Base-by-base conservation (phyloP, 2,329 filamentous ascomycete genomes). In the Alternaria gansuensis region DNA sequence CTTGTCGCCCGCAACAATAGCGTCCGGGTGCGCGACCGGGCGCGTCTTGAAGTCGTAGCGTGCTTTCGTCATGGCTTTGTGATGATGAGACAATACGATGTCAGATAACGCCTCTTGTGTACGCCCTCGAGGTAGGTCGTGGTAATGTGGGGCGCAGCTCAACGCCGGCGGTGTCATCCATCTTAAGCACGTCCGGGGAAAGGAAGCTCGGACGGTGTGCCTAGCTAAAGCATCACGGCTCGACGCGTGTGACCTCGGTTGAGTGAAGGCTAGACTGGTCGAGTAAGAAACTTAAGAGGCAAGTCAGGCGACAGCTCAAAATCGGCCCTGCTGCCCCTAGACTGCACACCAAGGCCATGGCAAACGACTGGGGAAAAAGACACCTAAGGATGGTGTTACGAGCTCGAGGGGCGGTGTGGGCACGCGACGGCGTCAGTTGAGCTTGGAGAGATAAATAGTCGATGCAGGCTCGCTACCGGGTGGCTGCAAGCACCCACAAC, bases 1-100 rank as follows among this genome's bases (percentile, higher is more conserved):
- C 46, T 83, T 79, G 37, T 77, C 71, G 54, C 82, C 82, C 5
- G 73, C 71, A 40, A 85, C 77, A 55, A 82, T 75, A 34, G 83
- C 79, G 37, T 80, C 72, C 4, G 80, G 67, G 54, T 82, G 78
- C 10, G 83, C 80, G 14, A 77, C 62, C 0, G 82, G 82, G 56
- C 76, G 73, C 58, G 74, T 79, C 13, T 79, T 76, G 65, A 83
- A 81, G 40, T 74, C 67, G 70, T 82, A 82, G 50, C 78, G 76
- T 46, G 75, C 73, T 56, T 67, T 68, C 5, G 67, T 65, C 74
- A 76, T 77, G 57, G 54, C 63, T 57, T 33, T 33, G 36, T 13
- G 49, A 41, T 46, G 28, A n/a, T n/a, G 21, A 51, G 50, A 57
- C 36, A 45, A 53, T 23, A 57, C 54, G 51, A 45, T 41, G 34